These are phyloP conservation scores for Botrytis medusae DNA, from an alignment of 2,329 filamentous ascomycete species.

Conservation along the genomic window DNA sequence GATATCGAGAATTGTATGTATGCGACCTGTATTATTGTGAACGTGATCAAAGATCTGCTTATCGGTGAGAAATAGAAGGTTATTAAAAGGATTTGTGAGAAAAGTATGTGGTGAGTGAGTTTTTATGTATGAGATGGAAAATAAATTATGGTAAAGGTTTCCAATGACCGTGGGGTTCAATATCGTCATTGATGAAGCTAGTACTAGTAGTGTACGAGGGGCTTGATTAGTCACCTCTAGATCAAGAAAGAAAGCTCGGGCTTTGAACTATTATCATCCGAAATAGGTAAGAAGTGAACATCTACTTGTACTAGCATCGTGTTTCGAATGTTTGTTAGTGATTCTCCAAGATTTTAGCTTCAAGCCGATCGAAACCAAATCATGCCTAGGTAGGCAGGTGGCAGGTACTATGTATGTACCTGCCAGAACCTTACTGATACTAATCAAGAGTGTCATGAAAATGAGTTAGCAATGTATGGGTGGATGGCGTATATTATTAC, in stretches of 20 bases:
- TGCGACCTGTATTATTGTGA: not conserved
- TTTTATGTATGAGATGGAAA: slow-evolving; percentile 3
- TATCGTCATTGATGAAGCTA: slow-evolving; percentile 10
- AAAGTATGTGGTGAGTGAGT: not conserved
- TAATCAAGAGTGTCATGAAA: not conserved
- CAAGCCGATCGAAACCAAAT: not conserved
- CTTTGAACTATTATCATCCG: not conserved
- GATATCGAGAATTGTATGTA: not conserved
- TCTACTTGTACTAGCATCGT: not conserved
- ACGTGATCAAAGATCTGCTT: not conserved
- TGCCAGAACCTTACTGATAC: not conserved
- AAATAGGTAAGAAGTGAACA: not conserved
- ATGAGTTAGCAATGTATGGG: not conserved
- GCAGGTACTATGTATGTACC: not conserved
- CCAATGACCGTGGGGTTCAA: not conserved
- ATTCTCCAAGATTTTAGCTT: not conserved
- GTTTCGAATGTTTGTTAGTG: not conserved
- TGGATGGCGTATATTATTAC: not conserved
- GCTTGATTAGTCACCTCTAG: slow-evolving; percentile 2
- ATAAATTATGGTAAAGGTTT: not conserved
- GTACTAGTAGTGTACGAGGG: not conserved
- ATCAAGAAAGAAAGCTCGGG: not conserved
- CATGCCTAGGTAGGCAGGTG: not conserved
- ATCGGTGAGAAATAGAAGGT: not conserved
- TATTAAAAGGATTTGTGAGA: not conserved